Evolutionary conservation across 495 filamentous ascomycete species (phyloP).

Genomic region (Xylaria acuta): DNA sequence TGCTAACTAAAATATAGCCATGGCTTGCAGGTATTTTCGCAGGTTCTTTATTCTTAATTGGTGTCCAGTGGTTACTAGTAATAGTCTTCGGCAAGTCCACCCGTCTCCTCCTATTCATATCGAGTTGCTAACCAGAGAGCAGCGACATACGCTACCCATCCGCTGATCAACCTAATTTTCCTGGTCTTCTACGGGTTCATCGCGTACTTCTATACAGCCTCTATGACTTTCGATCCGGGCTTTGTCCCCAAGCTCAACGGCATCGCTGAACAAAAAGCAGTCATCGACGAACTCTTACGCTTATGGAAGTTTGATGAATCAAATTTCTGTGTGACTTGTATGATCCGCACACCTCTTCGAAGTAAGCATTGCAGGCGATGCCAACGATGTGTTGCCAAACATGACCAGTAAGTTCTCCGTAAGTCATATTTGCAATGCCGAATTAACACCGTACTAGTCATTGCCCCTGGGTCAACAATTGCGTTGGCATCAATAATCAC

Average conservation of each 20-base stretch:
- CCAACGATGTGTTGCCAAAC: conserved; percentile 89
- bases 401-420: conserved; percentile 80
- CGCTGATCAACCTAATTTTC: conserved; percentile 79
- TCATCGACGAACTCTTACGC: conserved; percentile 82
- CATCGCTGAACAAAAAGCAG: conserved; percentile 82
- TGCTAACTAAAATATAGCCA: conserved; percentile 60
- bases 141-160: conserved; percentile 70
- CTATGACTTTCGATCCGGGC: conserved; percentile 89
- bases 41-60: conserved; percentile 83
- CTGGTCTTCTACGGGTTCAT: conserved; percentile 66
- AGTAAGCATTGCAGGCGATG: conserved; percentile 96
- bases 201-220: conserved; percentile 82
- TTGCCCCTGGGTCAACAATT: conserved; percentile 98
- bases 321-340: conserved; percentile 92
- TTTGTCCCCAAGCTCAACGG: conserved; percentile 93
- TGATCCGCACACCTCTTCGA: conserved; percentile 87
- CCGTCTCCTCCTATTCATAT: background rate
- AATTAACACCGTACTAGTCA: conserved; percentile 69
- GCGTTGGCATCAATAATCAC: conserved; percentile 91
- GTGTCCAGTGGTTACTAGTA: conserved; percentile 72
- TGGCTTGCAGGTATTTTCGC: conserved; percentile 94
- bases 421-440: background rate
- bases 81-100: conserved; percentile 64
- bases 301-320: conserved; percentile 90
- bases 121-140: conserved; percentile 28